phyloP scores from a whole-genome alignment of 2,329 filamentous ascomycete genomes.

The Colletotrichum sp. region DNA sequence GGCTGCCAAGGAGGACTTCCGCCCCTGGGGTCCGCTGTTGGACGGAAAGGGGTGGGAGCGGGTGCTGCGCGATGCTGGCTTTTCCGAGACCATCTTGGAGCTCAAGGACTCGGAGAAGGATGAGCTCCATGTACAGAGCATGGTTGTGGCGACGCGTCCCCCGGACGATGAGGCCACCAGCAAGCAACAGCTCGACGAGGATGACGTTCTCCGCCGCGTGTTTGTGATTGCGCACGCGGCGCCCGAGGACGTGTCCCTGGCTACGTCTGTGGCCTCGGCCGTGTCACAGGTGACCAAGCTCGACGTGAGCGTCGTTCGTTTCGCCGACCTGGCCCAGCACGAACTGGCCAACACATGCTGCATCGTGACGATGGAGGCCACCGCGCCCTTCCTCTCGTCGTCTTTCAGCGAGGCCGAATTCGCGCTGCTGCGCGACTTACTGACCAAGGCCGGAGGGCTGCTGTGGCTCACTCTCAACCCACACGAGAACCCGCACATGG shows the following conservation, averaged over 20 bases:
- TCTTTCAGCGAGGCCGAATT: not conserved
- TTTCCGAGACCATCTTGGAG: not conserved
- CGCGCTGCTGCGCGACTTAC: not conserved
- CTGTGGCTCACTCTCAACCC: not conserved
- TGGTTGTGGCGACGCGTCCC: not conserved
- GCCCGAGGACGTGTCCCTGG: not conserved
- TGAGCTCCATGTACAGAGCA: not conserved
- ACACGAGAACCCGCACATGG: not conserved
- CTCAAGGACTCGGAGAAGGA: not conserved
- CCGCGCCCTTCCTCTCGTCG: not conserved
- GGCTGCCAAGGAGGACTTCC: conserved; percentile 2
- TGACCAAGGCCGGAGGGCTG: not conserved
- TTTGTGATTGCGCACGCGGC: not conserved
- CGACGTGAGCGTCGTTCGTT: not conserved
- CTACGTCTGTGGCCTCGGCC: not conserved
- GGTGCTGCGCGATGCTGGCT: not conserved
- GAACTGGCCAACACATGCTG: not conserved
- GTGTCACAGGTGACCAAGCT: not conserved
- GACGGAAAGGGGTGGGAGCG: not conserved
- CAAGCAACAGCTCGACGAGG: not conserved
- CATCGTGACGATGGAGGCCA: not conserved
- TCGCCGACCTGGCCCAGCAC: not conserved
- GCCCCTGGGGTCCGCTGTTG: not conserved
- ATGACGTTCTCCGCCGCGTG: not conserved
- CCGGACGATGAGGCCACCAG: not conserved